Percentiles rank a stretch among this genome's conserved stretches.
Evolutionary conservation across 148 eudicot genomes (phyloP).

Genomic region (Rhododendron henanense): DNA sequence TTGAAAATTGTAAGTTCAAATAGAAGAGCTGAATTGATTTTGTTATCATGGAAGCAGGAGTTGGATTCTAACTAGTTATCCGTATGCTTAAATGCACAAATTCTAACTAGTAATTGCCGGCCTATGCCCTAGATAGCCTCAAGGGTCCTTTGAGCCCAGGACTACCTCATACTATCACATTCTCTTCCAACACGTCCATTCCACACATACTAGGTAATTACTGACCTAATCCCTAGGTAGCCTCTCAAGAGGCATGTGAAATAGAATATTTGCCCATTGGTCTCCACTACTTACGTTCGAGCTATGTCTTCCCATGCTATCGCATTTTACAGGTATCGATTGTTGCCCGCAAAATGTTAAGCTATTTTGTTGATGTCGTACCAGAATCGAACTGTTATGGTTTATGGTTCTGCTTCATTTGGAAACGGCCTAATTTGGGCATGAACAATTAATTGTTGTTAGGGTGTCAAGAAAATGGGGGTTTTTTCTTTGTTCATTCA

Average conservation of each 20-base stretch:
- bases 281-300: background rate
- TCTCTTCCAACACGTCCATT: no score
- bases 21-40: no score
- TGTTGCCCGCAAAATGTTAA: background rate
- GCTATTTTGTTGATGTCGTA: background rate
- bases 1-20: no score
- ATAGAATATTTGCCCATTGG: background rate
- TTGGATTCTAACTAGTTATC: background rate
- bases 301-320: background rate
- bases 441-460: background rate
- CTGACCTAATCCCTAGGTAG: no score
- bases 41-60: no score
- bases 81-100: background rate
- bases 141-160: no score
- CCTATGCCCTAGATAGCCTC: background rate
- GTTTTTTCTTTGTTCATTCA: no score
- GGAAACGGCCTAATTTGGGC: background rate
- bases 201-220: no score
- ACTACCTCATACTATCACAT: no score
- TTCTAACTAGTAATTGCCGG: no score
- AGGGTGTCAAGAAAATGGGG: background rate
- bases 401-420: background rate
- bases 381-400: no score
- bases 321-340: background rate
- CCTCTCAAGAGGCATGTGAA: no score